Evolutionary conservation across 805 yeast species (phyloP).

Genomic region (Yarrowia alimentaria): DNA sequence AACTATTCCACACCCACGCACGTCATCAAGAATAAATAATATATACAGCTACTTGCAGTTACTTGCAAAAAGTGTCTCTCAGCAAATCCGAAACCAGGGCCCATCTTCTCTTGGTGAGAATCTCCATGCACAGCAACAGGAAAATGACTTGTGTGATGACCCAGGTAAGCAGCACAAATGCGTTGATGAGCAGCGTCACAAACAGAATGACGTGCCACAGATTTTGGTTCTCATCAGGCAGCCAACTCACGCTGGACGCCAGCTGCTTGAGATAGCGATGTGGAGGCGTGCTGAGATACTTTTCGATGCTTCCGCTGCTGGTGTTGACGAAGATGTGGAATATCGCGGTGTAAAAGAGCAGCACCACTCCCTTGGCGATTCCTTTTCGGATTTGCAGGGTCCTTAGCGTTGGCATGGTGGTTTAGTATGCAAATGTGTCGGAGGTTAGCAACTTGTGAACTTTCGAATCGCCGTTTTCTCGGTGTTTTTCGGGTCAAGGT

Average conservation of each 20-base stretch:
- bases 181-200: conserved; percentile 1
- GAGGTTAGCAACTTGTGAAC: too few species aligned
- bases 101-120: conserved; percentile 16
- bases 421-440: too few species aligned
- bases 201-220: conserved; percentile 11
- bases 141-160: conserved; percentile 19
- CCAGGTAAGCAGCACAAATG: conserved; percentile 19
- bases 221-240: neutral
- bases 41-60: neutral
- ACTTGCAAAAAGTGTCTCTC: neutral
- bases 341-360: conserved; percentile 18
- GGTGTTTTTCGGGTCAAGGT: too few species aligned
- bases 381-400: conserved; percentile 7
- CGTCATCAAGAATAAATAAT: conserved; percentile 15
- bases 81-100: neutral
- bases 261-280: conserved; percentile 3
- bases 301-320: conserved; percentile 4
- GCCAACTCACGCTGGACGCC: conserved; percentile 6
- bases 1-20: too few species aligned
- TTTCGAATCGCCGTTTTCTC: too few species aligned
- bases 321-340: conserved; percentile 25
- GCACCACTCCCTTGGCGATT: conserved; percentile 10
- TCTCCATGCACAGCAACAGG: conserved; percentile 24
- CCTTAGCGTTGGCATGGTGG: conserved; percentile 1
- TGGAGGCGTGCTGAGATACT: conserved; percentile 9